Conservation (phyloP, 192 early-diverging fungal species). For the Coemansia sp. region DNA sequence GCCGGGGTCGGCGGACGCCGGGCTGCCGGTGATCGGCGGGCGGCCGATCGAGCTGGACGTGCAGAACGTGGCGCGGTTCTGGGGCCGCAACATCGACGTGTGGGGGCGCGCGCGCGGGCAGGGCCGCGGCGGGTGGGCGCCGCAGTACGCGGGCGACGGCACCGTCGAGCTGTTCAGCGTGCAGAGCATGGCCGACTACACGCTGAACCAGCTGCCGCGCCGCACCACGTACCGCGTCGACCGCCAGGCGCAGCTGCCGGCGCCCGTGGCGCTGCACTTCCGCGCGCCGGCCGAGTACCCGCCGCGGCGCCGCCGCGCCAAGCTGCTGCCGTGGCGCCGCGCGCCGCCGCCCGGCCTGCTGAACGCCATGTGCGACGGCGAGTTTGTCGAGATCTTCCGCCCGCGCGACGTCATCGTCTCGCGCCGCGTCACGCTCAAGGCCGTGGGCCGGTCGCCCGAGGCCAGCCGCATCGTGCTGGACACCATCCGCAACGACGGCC, state of each 20-base stretch:
- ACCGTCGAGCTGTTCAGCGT: constrained; percentile 71
- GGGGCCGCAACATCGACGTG: constrained; percentile 72
- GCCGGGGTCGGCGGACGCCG: constrained; percentile 42
- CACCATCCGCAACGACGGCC: constrained; percentile 53
- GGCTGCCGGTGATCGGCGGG: constrained; percentile 57
- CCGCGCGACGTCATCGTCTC: constrained; percentile 63
- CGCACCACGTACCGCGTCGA: constrained; percentile 59
- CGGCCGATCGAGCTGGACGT: constrained; percentile 72
- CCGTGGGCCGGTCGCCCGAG: constrained; percentile 60
- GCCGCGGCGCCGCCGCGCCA: constrained; percentile 12
- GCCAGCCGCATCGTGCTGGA: constrained; percentile 63
- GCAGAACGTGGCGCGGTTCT: constrained; percentile 74
- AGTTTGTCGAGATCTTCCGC: constrained; percentile 71
- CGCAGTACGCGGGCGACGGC: constrained; percentile 70
- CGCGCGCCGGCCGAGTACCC: constrained; percentile 54
- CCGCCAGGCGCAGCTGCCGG: constrained; percentile 70
- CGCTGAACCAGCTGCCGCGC: constrained; percentile 64
- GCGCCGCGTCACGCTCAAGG: constrained; percentile 70
- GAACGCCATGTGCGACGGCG: constrained; percentile 78
- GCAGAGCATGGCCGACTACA: constrained; percentile 62
- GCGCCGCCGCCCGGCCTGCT: constrained; percentile 57
- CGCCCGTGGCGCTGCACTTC: constrained; percentile 62
- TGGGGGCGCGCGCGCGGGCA: constrained; percentile 61
- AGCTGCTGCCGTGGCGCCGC: constrained; percentile 31
- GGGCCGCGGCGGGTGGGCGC: constrained; percentile 65